Conservation (phyloP, 345 rosid genomes). For the Acer saccharum region DNA sequence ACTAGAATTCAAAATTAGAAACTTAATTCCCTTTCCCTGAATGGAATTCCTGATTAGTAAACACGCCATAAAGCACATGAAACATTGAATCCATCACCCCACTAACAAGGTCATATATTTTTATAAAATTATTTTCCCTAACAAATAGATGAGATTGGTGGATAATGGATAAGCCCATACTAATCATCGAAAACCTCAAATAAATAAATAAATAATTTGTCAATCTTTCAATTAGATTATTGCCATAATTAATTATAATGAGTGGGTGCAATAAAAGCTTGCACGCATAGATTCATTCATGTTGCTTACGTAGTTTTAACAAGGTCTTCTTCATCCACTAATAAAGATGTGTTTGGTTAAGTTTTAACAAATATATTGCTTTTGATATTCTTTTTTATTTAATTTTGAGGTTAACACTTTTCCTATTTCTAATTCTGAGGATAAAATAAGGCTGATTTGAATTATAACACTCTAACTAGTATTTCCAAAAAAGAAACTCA, state of each 20-base stretch:
- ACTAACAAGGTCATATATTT: too few relatives aligned
- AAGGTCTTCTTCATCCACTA: constrained; percentile 48
- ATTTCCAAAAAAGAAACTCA: too few relatives aligned
- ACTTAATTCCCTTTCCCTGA: too few relatives aligned
- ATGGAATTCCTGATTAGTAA: too few relatives aligned
- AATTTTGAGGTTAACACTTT: too few relatives aligned
- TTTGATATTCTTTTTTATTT: not conserved
- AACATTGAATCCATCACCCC: not conserved
- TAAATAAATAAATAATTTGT: constrained; percentile 20
- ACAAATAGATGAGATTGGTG: constrained; percentile 17
- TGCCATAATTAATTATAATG: constrained; percentile 17
- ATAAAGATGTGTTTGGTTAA: constrained; percentile 26
- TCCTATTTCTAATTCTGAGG: too few relatives aligned
- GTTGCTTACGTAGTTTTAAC: constrained; percentile 40
- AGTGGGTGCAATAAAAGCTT: constrained; percentile 24
- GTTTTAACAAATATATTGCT: constrained; percentile 7
- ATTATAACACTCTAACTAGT: too few relatives aligned
- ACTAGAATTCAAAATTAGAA: too few relatives aligned
- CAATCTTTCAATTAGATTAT: not conserved
- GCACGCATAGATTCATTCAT: constrained; percentile 19
- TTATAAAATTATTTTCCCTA: not conserved
- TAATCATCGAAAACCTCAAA: constrained; percentile 19
- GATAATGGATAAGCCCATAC: constrained; percentile 28
- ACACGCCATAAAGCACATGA: too few relatives aligned
- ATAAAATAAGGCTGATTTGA: too few relatives aligned